A percentile compares a stretch with the other conserved stretches of the same genome.
phyloP scores from a whole-genome alignment of 352 stramenopile species.

The Paralagenidium karlingii region DNA sequence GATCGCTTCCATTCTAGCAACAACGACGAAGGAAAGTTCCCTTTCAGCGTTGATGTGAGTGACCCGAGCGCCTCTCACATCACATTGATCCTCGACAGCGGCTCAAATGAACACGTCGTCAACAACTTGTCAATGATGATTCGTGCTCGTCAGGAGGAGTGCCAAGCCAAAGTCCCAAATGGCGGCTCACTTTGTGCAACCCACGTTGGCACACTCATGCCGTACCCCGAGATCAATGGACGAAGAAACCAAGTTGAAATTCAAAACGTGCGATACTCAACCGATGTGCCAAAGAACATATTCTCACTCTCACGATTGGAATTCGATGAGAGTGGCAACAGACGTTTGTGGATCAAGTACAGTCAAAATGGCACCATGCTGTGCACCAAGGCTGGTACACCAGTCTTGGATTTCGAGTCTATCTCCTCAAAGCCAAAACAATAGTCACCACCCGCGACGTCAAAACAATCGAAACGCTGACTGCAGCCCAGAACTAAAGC shows the following conservation, averaged over 20 bases:
- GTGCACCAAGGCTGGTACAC: not conserved
- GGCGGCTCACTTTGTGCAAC: not conserved
- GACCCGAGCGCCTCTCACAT: not conserved
- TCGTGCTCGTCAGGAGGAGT: not conserved
- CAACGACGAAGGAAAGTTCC: too few relatives aligned
- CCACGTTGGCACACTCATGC: not conserved
- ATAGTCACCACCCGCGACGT: conserved; percentile 5
- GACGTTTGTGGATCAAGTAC: not conserved
- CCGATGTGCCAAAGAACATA: not conserved
- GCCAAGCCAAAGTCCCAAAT: not conserved
- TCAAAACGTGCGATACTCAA: not conserved
- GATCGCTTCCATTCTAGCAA: too few relatives aligned
- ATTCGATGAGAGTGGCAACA: not conserved
- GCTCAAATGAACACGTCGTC: not conserved
- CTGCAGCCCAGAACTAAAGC: not conserved
- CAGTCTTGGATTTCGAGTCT: conserved; percentile 3
- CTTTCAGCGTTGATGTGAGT: too few relatives aligned
- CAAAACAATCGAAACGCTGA: conserved; percentile 5
- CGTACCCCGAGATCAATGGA: not conserved
- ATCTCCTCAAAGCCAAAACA: conserved; percentile 3
- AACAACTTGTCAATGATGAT: not conserved
- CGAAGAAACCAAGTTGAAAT: not conserved
- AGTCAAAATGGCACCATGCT: not conserved
- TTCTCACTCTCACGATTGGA: not conserved
- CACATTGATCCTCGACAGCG: not conserved